Conservation (phyloP, 768 basidiomycete genomes). For the Mycena galericulata region DNA sequence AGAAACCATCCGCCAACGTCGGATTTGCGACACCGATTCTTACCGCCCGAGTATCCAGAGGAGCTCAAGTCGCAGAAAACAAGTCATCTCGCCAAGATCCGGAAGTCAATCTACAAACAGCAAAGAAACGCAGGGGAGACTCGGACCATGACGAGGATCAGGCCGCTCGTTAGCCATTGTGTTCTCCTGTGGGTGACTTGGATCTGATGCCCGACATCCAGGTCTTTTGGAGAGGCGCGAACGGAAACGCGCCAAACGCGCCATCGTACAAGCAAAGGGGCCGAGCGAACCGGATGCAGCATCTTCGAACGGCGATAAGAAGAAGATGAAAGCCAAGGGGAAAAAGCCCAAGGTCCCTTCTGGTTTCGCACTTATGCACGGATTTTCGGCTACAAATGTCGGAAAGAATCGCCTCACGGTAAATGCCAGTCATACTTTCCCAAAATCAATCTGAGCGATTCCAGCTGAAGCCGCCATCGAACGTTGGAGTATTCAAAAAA, state of each 20-base stretch:
- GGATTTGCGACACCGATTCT: slow-evolving; percentile 26
- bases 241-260: slow-evolving; percentile 68
- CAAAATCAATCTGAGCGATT: neutral
- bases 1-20: slow-evolving; percentile 10
- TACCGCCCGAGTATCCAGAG: slow-evolving; percentile 7
- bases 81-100: neutral
- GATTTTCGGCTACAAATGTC: slow-evolving; percentile 72
- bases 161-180: slow-evolving; percentile 46
- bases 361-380: slow-evolving; percentile 75
- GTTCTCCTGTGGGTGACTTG: neutral
- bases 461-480: slow-evolving; percentile 58
- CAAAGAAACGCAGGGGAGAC: slow-evolving; percentile 28
- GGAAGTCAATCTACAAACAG: neutral
- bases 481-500: slow-evolving; percentile 71
- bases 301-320: slow-evolving; percentile 22
- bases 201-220: slow-evolving; percentile 39
- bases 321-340: slow-evolving; percentile 24
- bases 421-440: slow-evolving; percentile 28
- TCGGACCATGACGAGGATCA: slow-evolving; percentile 49
- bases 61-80: neutral
- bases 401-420: slow-evolving; percentile 75
- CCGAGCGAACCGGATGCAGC: slow-evolving; percentile 36
- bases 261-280: slow-evolving; percentile 56
- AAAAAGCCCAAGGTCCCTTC: slow-evolving; percentile 49
- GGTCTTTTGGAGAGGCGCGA: slow-evolving; percentile 76